phyloP scores from a whole-genome alignment of 1,284 basidiomycete genomes.

The Agaricales sp. region DNA sequence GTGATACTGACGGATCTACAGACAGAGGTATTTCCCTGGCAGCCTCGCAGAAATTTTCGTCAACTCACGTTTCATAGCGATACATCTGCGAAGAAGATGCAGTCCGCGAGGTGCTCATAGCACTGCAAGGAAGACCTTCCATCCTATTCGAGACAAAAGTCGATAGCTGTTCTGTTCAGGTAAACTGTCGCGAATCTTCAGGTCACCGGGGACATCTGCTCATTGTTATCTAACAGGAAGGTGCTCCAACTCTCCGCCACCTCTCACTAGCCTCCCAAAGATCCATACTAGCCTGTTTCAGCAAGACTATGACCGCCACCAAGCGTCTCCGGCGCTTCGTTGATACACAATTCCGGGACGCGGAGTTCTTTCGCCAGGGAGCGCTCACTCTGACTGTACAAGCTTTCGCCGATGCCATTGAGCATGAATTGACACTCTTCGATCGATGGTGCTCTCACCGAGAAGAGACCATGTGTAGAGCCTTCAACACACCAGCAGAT shows the following conservation, averaged over 20 bases:
- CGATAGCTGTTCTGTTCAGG: not conserved
- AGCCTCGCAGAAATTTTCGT: too few relatives aligned
- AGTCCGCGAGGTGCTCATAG: conserved; percentile 64
- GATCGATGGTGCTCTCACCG: conserved; percentile 60
- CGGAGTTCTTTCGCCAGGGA: conserved; percentile 12
- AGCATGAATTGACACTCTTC: conserved; percentile 44
- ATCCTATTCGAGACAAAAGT: not conserved
- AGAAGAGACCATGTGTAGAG: conserved; percentile 56
- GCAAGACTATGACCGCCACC: conserved; percentile 42
- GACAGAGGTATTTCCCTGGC: too few relatives aligned
- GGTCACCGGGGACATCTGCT: not conserved
- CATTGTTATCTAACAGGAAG: conserved; percentile 13
- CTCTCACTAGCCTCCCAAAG: conserved; percentile 50
- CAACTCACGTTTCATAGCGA: conserved; percentile 38
- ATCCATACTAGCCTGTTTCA: conserved; percentile 52
- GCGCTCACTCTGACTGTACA: conserved; percentile 53
- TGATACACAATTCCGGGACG: conserved; percentile 21
- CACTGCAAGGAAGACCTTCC: conserved; percentile 47
- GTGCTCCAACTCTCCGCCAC: conserved; percentile 52
- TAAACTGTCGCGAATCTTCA: not conserved
- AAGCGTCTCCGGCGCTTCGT: conserved; percentile 55
- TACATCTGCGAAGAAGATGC: conserved; percentile 66
- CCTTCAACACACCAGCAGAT: conserved; percentile 30
- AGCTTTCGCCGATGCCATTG: conserved; percentile 72
- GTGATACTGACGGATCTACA: too few relatives aligned